Evolutionary conservation across 2,329 filamentous ascomycete genomes (phyloP), one percentile per base, ranked within the genome.

Genomic region (Leptographium wingfieldii): DNA sequence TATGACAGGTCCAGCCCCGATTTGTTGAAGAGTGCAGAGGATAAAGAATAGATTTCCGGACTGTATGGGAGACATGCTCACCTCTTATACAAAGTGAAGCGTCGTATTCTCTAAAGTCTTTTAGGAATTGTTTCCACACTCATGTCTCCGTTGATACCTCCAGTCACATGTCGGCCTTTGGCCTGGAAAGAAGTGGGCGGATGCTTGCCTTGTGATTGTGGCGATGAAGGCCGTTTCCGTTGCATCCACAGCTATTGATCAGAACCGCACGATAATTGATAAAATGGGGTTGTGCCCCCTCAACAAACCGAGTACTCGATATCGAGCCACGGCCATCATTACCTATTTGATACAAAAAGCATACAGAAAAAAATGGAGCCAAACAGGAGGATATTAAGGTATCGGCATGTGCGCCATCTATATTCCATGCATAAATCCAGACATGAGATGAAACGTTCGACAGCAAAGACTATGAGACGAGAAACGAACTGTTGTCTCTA

Each of bases 1-100:
- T 52, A 29, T 29, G 56, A 58, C 56, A 58, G 56, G 56, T 29
- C 56, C 56, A 52, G 56, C 56, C 56, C 33, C 38, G 55, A 51
- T 38, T 27, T 58, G 3, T 27, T 52, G 31, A 12, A 38, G 46
- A 58, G 46, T 56, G 40, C 52, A 40, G 56, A 58, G 48, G 25
- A 52, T 58, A 22, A 48, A 52, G 56, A 52, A 35, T 11, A 52
- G 52, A 57, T 9, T 2, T 16, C 56, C 48, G 19, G 31, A 58
- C n/a, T 51, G 33, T 29, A 52, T 14, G 29, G 46, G 46, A 5
- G 22, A 58, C 10, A 22, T 38, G 25, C n/a, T 35, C 46, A 25
- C 56, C 35, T 52, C 56, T 58, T 58, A 58, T 58, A 58, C 48
- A 58, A 58, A 29, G 33, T 19, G n/a, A 27, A 52, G 48, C 31